phyloP scores from a whole-genome alignment of 768 basidiomycete species.

The Coprinellus aureogranulatus region DNA sequence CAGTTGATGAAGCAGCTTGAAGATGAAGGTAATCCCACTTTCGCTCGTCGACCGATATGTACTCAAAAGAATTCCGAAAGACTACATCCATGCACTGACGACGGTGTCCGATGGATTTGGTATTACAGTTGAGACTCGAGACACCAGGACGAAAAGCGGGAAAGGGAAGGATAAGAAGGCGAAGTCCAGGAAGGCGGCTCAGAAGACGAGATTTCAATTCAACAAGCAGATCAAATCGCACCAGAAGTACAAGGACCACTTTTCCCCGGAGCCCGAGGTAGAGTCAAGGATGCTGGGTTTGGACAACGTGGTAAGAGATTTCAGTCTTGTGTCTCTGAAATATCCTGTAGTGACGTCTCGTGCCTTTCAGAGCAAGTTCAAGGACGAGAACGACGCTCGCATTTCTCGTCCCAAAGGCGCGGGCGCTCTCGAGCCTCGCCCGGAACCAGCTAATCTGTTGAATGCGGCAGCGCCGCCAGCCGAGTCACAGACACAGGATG shows the following conservation, averaged over 20 bases:
- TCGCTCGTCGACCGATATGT: no score
- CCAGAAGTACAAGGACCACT: constrained; percentile 62
- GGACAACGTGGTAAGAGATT: constrained; percentile 44
- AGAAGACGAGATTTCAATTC: constrained; percentile 60
- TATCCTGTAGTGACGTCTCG: constrained; percentile 1
- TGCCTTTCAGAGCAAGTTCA: constrained; percentile 17
- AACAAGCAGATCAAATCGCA: constrained; percentile 44
- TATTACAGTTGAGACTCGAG: constrained; percentile 36
- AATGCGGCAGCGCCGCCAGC: background rate
- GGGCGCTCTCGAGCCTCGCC: background rate
- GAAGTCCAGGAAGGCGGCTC: constrained; percentile 45
- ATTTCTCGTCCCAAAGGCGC: background rate
- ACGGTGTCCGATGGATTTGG: constrained; percentile 51
- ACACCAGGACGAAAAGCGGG: constrained; percentile 36
- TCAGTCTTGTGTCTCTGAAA: background rate
- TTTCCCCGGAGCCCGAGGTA: constrained; percentile 56
- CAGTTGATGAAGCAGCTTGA: constrained; percentile 70
- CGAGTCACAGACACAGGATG: constrained; percentile 39
- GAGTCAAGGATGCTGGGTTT: constrained; percentile 65
- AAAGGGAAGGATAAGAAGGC: constrained; percentile 38
- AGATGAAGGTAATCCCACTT: constrained; percentile 60
- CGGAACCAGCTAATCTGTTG: constrained; percentile 4
- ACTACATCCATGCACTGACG: constrained; percentile 56
- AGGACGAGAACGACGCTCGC: background rate
- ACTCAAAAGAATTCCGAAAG: no score